Conservation (phyloP, 257 asterid species). For the Penstemon barbatus region DNA sequence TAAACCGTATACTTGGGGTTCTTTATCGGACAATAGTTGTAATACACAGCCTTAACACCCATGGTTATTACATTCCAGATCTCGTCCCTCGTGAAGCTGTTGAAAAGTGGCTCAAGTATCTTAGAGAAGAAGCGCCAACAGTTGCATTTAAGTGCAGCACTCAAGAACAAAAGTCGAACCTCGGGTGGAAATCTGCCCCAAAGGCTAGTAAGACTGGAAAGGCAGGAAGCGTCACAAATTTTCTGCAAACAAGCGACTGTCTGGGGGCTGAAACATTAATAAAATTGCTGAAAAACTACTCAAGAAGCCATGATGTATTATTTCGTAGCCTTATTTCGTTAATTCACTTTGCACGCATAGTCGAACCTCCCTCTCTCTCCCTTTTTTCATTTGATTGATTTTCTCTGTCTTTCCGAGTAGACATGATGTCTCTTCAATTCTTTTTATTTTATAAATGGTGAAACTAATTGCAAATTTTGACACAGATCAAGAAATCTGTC, state of each 20-base stretch:
- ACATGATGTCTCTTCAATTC: not conserved
- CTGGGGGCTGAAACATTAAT: constrained; percentile 89
- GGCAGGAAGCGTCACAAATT: constrained; percentile 35
- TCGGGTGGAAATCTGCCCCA: constrained; percentile 88
- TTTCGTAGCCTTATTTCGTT: not conserved
- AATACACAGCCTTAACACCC: constrained; percentile 6
- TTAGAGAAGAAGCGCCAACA: constrained; percentile 88
- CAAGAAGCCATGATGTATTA: constrained; percentile 72
- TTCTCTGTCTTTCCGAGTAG: not conserved
- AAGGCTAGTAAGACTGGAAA: constrained; percentile 51
- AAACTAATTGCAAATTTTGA: constrained; percentile 25
- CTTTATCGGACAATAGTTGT: constrained; percentile 4
- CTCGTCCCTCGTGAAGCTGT: constrained; percentile 93
- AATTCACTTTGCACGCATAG: not conserved
- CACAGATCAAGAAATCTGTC: constrained; percentile 86
- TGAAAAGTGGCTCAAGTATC: constrained; percentile 95
- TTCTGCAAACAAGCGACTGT: constrained; percentile 87
- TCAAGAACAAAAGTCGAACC: constrained; percentile 88
- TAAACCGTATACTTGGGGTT: not conserved
- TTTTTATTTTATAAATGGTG: not conserved
- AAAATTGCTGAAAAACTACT: constrained; percentile 76
- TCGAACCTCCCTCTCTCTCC: not conserved
- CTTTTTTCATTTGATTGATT: not conserved
- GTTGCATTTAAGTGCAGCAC: constrained; percentile 96
- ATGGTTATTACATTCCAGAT: constrained; percentile 45